Percentiles rank a stretch among this genome's conserved stretches.
Conservation (phyloP, 805 yeast genomes). For the Saturnispora halmiae region DNA sequence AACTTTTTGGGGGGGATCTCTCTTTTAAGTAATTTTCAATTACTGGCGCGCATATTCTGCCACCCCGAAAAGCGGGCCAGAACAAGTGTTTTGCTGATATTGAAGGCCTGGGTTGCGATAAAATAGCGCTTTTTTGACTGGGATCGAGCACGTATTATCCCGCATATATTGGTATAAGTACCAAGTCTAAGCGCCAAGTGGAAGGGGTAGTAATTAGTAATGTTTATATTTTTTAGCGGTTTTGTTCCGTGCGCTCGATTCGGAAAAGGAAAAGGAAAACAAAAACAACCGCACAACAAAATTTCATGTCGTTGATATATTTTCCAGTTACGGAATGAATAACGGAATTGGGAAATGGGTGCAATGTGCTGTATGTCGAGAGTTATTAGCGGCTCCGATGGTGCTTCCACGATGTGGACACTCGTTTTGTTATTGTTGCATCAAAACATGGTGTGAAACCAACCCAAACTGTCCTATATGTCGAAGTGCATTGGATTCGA, state of each 20-base stretch:
- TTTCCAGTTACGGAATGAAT: not conserved
- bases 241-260: not conserved
- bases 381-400: slow-evolving; percentile 57
- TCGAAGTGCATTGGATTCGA: slow-evolving; percentile 35
- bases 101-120: too few species aligned
- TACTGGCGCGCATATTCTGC: not conserved
- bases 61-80: not conserved
- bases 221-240: too few species aligned
- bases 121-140: too few species aligned
- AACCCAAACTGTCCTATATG: slow-evolving; percentile 64
- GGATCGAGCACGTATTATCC: not conserved
- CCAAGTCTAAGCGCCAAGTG: not conserved
- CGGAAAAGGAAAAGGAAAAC: not conserved
- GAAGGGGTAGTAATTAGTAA: too few species aligned
- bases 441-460: slow-evolving; percentile 52
- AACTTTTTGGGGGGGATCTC: not conserved
- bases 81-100: too few species aligned
- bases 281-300: not conserved
- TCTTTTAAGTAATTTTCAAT: not conserved
- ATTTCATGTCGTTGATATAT: not conserved
- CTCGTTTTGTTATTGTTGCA: slow-evolving; percentile 60
- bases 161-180: not conserved
- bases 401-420: slow-evolving; percentile 57
- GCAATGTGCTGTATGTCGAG: slow-evolving; percentile 59
- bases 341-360: not conserved